phyloP scores from a whole-genome alignment of 2,329 filamentous ascomycete species.

The Neoarthrinium moseri region DNA sequence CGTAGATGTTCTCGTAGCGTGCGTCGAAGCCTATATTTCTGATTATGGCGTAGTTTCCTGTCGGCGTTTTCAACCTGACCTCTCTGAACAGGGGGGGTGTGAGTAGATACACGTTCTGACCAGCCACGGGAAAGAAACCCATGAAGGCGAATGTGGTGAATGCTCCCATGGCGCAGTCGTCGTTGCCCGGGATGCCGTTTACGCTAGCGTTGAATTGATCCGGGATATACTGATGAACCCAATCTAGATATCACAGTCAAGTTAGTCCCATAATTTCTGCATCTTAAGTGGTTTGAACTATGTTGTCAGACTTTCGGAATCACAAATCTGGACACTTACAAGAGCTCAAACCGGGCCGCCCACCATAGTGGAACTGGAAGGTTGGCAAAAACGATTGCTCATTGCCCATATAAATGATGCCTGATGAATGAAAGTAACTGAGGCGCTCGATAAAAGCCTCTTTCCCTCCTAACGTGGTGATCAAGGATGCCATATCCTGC shows the following conservation, averaged over 20 bases:
- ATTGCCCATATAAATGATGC: constrained; percentile 69
- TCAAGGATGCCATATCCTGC: constrained; percentile 38
- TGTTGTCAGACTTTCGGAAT: too few species aligned
- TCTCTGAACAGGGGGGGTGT: constrained; percentile 49
- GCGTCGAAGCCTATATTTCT: constrained; percentile 35
- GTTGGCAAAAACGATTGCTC: constrained; percentile 53
- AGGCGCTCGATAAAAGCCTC: constrained; percentile 58
- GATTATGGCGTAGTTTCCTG: constrained; percentile 51
- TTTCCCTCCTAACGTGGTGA: constrained; percentile 53
- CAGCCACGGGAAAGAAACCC: constrained; percentile 55
- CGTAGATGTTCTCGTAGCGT: constrained; percentile 47
- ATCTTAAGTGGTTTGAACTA: too few species aligned
- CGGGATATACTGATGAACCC: constrained; percentile 65
- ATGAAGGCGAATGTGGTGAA: constrained; percentile 50
- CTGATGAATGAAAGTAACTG: constrained; percentile 63
- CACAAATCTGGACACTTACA: too few species aligned
- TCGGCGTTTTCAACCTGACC: constrained; percentile 33
- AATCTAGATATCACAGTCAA: too few species aligned
- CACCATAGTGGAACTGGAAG: constrained; percentile 65
- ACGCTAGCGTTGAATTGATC: constrained; percentile 63
- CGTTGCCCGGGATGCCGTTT: constrained; percentile 57
- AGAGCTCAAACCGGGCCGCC: constrained; percentile 56
- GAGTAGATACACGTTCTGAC: constrained; percentile 54
- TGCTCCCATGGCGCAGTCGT: constrained; percentile 56
- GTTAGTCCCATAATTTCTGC: too few species aligned